phyloP scores from a whole-genome alignment of 495 filamentous ascomycete genomes.

The Glarea lozoyensis region DNA sequence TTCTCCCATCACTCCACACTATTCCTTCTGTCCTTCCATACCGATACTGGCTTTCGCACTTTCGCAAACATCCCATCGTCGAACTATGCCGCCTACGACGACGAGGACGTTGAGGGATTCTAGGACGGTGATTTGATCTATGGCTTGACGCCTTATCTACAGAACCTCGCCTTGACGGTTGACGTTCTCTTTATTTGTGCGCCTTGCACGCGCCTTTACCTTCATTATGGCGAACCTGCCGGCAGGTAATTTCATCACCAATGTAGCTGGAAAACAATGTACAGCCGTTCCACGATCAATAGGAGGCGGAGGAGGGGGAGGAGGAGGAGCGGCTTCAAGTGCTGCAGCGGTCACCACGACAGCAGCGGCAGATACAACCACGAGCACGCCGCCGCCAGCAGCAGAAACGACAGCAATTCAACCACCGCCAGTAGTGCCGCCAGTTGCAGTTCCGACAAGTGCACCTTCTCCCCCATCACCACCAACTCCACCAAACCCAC shows the following conservation, averaged over 20 bases:
- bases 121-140: constrained; percentile 5
- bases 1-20: constrained; percentile 10
- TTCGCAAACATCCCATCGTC: constrained; percentile 15
- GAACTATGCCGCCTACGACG: constrained; percentile 5
- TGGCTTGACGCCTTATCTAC: constrained; percentile 16
- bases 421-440: constrained; percentile 6
- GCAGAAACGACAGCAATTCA: constrained; percentile 1
- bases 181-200: constrained; percentile 15
- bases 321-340: constrained; percentile 5
- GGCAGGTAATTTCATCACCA: constrained; percentile 33
- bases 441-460: constrained; percentile 18
- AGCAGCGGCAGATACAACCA: neutral
- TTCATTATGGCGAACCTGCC: constrained; percentile 26
- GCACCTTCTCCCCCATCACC: constrained; percentile 10
- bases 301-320: constrained; percentile 11
- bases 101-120: neutral
- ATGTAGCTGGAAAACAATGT: constrained; percentile 35
- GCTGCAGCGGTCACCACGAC: neutral
- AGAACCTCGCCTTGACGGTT: constrained; percentile 13
- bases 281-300: constrained; percentile 34
- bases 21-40: constrained; percentile 9
- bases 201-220: constrained; percentile 14
- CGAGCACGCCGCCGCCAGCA: no score
- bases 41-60: constrained; percentile 16
- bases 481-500: neutral